These are phyloP conservation scores for Quercus suber DNA, from an alignment of 306 rosid genomes.

Conservation along the genomic window DNA sequence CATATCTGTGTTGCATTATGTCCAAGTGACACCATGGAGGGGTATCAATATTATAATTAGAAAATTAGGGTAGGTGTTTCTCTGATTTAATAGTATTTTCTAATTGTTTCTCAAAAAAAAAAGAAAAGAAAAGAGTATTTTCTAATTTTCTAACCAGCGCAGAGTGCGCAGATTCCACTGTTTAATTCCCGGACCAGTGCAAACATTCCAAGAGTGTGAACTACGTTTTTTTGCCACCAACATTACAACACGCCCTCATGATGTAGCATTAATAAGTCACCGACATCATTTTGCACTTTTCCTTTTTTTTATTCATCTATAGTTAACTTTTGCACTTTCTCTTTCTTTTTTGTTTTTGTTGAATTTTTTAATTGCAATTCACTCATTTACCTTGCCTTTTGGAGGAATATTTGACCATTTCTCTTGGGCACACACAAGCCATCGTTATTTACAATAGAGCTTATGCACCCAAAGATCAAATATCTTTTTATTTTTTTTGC, in stretches of 20 bases:
- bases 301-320: background rate
- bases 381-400: background rate
- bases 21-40: no score
- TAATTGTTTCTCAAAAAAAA: no score
- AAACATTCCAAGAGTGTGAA: slow-evolving; percentile 45
- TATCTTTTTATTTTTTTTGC: background rate
- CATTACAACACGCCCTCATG: slow-evolving; percentile 19
- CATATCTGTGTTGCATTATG: background rate
- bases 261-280: slow-evolving; percentile 11
- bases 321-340: background rate
- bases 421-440: background rate
- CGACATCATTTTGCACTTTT: slow-evolving; percentile 29
- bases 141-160: slow-evolving; percentile 18
- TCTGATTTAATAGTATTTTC: background rate
- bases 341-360: slow-evolving; percentile 12
- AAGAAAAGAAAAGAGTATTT: no score
- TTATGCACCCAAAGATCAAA: background rate
- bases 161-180: slow-evolving; percentile 25
- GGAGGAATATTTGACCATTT: background rate
- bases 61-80: no score
- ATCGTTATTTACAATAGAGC: background rate
- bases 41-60: no score
- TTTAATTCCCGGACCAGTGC: slow-evolving; percentile 16
- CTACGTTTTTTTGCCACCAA: background rate
- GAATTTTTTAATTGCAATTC: no score